Evolutionary conservation across 2,329 filamentous ascomycete genomes (phyloP).

Genomic region (Blastomyces silverae): DNA sequence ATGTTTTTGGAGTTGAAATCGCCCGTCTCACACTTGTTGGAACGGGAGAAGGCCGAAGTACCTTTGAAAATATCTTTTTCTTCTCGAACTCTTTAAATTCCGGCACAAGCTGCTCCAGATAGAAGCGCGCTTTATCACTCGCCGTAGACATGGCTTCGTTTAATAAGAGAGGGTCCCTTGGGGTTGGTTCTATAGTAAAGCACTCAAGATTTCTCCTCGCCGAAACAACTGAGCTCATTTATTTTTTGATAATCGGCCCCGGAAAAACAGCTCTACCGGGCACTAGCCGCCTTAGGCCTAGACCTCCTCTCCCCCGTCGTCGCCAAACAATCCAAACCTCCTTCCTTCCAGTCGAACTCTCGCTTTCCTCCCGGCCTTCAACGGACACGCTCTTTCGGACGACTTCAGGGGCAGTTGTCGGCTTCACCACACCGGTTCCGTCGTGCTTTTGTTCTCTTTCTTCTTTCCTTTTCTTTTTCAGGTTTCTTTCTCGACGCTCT

Average conservation of each 20-base stretch:
- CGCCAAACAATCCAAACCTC: neutral
- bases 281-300: neutral
- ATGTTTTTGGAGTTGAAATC: neutral
- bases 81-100: constrained; percentile 88
- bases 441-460: constrained; percentile 13
- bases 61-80: constrained; percentile 82
- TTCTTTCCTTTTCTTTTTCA: constrained; percentile 17
- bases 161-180: neutral
- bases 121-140: constrained; percentile 91
- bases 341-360: neutral
- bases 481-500: constrained; percentile 17
- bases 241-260: neutral
- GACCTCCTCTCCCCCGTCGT: neutral
- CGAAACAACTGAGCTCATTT: neutral
- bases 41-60: constrained; percentile 27
- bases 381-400: constrained; percentile 1
- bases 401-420: constrained; percentile 7
- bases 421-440: neutral
- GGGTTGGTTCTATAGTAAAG: neutral
- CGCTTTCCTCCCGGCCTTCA: neutral
- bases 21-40: neutral
- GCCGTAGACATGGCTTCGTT: constrained; percentile 62
- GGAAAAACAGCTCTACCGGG: neutral
- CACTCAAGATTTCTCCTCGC: neutral
- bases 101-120: constrained; percentile 83